Base-by-base conservation (phyloP, 2,329 filamentous ascomycete species). In the Daldinia sp. region DNA sequence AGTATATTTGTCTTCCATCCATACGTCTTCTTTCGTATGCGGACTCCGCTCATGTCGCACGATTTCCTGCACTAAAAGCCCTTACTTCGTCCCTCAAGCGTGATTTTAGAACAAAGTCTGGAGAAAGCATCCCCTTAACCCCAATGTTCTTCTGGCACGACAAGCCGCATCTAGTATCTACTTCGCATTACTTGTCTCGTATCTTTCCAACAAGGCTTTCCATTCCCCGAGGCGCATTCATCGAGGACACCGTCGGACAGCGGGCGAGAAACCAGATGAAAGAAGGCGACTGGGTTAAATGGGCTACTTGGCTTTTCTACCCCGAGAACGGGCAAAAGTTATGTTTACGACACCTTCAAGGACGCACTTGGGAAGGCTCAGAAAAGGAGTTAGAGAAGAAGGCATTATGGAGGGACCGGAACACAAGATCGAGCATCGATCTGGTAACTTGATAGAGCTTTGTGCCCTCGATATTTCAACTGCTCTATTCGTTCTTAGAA, bases 101-200 rank as follows among this genome's bases (percentile, higher is more conserved):
- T 0, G 74, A 78, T 13, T 85, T 82, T 58, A 48, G 61, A 13
- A 23, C 50, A n/a, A 23, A 45, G 2, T 63, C 68, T 3, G 64
- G 66, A 8, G 39, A 48, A 25, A 53, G 48, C 4, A 47, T 86
- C 0, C 81, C 82, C 0, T 70, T 86, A 37, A 86, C 84, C 0
- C 84, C 84, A 0, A 76, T 86, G 55, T 86, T 85, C 73, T 85
- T 86, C 68, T 86, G 84, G 84, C 83, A 86, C 57, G 84, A 86
- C 62, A 86, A 86, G 66, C 83, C 84, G 0, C 84, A 86, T 58
- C 61, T 86, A 2, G 83, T 80, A 0, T 79, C 78, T 3, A 80
- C 77, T 0, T 66, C 73, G 1, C 84, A 86, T 65, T 86, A 86
- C 57, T 75, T 85, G 0, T 68, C 73, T 0, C 76, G 79, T 0